These are phyloP conservation scores for Huntiella moniliformis DNA, from an alignment of 2,329 filamentous ascomycete species.

Conservation along the genomic window DNA sequence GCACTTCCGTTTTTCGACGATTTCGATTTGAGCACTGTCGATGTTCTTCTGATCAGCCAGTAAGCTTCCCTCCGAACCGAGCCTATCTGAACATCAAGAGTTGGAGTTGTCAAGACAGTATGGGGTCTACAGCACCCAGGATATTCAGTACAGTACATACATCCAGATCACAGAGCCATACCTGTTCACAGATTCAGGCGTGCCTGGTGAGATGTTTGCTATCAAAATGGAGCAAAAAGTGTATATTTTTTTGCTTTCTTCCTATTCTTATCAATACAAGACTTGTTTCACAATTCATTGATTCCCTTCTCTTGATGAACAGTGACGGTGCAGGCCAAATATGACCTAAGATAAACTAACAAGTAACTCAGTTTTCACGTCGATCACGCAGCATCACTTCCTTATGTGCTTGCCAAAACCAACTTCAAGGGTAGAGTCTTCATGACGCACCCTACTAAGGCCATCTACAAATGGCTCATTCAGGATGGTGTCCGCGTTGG, in stretches of 20 bases:
- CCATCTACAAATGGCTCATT: constrained; percentile 99
- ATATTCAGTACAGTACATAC: no score
- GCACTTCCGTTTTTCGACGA: constrained; percentile 95
- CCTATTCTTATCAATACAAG: constrained; percentile 6
- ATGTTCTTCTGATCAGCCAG: constrained; percentile 96
- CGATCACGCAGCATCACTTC: constrained; percentile 95
- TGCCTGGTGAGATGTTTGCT: no score
- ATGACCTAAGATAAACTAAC: constrained; percentile 11
- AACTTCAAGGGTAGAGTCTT: constrained; percentile 94
- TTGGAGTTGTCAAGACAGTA: not conserved
- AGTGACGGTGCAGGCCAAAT: not conserved
- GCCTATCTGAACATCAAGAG: not conserved
- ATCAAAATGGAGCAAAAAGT: no score
- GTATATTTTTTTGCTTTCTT: no score
- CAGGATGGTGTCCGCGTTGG: constrained; percentile 89
- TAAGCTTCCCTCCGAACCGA: constrained; percentile 38
- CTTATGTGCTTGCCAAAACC: constrained; percentile 92
- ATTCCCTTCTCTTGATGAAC: not conserved
- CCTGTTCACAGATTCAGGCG: no score
- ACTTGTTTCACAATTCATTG: constrained; percentile 1
- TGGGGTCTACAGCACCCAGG: constrained; percentile 1
- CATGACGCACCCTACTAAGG: constrained; percentile 98
- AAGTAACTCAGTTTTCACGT: constrained; percentile 63
- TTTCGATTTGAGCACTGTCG: constrained; percentile 91
- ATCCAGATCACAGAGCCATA: no score